Conservation (phyloP, 2,329 filamentous ascomycete genomes). For the Diaporthe citri region DNA sequence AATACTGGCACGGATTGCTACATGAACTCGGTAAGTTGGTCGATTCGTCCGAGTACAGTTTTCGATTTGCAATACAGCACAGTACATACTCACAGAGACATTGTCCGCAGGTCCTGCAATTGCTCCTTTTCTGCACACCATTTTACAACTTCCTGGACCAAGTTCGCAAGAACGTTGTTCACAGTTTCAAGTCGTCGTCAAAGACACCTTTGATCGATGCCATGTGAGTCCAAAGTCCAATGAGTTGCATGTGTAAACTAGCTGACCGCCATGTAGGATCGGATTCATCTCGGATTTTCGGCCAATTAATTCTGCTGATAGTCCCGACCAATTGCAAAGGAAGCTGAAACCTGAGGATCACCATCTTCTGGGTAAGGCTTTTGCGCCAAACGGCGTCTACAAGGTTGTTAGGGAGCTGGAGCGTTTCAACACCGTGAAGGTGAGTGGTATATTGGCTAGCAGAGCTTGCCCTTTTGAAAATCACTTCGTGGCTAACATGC, state of each 20-base stretch:
- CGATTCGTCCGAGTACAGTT: no score
- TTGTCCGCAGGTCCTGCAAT: constrained; percentile 83
- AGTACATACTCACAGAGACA: constrained; percentile 49
- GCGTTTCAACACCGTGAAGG: constrained; percentile 92
- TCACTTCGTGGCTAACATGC: constrained; percentile 45
- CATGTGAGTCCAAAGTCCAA: constrained; percentile 71
- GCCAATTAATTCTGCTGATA: constrained; percentile 82
- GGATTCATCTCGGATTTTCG: constrained; percentile 96
- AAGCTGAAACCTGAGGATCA: constrained; percentile 85
- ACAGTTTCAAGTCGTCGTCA: constrained; percentile 85
- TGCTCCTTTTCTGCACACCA: constrained; percentile 91
- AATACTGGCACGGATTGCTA: constrained; percentile 99
- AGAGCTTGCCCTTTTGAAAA: constrained; percentile 13
- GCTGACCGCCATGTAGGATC: constrained; percentile 70
- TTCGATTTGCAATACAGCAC: constrained; percentile 39
- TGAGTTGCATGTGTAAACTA: neutral
- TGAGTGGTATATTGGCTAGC: constrained; percentile 58
- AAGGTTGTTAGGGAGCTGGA: constrained; percentile 89
- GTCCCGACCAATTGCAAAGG: constrained; percentile 79
- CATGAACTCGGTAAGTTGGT: constrained; percentile 94
- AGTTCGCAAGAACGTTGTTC: constrained; percentile 82
- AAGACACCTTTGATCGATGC: constrained; percentile 94
- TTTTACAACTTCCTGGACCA: constrained; percentile 96
- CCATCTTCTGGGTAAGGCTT: constrained; percentile 90
- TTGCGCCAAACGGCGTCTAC: constrained; percentile 95